Evolutionary conservation across 1,284 basidiomycete genomes (phyloP), one percentile per base, ranked within the genome.

Genomic region (Moesziomyces parantarcticus): DNA sequence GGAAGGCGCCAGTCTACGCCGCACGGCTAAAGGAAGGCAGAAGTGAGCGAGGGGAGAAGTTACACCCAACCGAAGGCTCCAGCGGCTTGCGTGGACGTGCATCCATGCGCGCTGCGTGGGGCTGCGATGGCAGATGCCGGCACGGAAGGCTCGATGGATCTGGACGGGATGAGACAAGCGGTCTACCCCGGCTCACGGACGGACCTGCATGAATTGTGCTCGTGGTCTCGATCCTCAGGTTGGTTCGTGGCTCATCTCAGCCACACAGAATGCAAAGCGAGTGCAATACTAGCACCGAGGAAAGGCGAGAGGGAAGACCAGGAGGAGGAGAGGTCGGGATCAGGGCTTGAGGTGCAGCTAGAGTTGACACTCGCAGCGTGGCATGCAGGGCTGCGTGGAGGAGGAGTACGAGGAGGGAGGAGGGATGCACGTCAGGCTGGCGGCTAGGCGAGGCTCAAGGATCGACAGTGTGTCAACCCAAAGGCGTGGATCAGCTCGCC

Each of bases 401-500:
- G 13, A 10, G 29, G 29, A 5, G 29, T n/a, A n/a, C n/a, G n/a
- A n/a, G n/a, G n/a, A n/a, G n/a, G n/a, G n/a, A n/a, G n/a, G n/a
- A n/a, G n/a, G n/a, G 23, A 48, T 22, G 40, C 46, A 44, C 21
- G 43, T 44, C 21, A 44, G 23, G 2, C 20, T 44, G 2, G 43
- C 34, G 34, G 10, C 34, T 14, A 60, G 45, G 49, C 54, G 64
- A 60, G 58, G 50, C 41, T 18, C 1, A 53, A 61, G 43, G 65
- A 67, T 67, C 58, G 65, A 67, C 65, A 67, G 50, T 67, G 58
- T 57, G 58, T 67, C 65, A 67, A 67, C 65, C 47, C 58, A 44
- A 42, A 58, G 47, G 47, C 58, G 45, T 53, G 51, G 58, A 44
- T 54, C n/a, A 25, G 34, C 26, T 44, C 36, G 55, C 25, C 29